phyloP scores from a whole-genome alignment of 2,329 filamentous ascomycete species.

The Aspergillus quadrilineatus region DNA sequence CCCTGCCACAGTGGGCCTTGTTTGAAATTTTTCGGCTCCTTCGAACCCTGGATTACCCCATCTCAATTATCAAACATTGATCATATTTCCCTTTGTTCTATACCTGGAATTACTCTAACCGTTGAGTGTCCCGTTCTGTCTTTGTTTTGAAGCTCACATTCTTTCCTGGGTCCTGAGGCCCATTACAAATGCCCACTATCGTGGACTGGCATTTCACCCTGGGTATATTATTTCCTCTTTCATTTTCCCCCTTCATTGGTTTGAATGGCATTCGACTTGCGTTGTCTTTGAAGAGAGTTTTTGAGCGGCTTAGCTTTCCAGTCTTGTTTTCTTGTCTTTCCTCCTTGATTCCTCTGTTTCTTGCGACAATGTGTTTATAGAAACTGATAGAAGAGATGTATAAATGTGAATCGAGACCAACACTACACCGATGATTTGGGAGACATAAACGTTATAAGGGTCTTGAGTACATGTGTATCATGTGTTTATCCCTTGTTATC shows the following conservation, averaged over 20 bases:
- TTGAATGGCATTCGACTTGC: constrained; percentile 15
- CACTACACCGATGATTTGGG: neutral
- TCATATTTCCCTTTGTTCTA: constrained; percentile 12
- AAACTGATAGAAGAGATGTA: constrained; percentile 25
- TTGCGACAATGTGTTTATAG: constrained; percentile 12
- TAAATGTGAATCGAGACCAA: constrained; percentile 26
- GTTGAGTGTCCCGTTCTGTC: neutral
- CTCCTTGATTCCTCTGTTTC: constrained; percentile 8
- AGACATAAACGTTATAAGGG: neutral
- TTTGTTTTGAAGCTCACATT: constrained; percentile 12
- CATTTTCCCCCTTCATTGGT: constrained; percentile 15
- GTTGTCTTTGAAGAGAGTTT: constrained; percentile 13
- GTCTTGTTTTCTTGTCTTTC: neutral
- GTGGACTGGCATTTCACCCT: constrained; percentile 10
- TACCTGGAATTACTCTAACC: neutral
- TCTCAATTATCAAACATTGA: constrained; percentile 3
- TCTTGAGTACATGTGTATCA: too few species aligned
- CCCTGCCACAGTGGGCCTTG: neutral
- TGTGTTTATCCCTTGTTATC: too few species aligned
- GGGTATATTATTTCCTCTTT: constrained; percentile 3
- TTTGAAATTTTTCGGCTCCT: neutral
- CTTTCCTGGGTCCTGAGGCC: constrained; percentile 1
- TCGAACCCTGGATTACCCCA: neutral
- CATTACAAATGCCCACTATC: neutral
- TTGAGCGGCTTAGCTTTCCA: constrained; percentile 15